A percentile compares a stretch with the other conserved stretches of the same genome.
These are phyloP conservation scores for Pichia kluyveri DNA, from an alignment of 805 yeast genomes.

Conservation along the genomic window DNA sequence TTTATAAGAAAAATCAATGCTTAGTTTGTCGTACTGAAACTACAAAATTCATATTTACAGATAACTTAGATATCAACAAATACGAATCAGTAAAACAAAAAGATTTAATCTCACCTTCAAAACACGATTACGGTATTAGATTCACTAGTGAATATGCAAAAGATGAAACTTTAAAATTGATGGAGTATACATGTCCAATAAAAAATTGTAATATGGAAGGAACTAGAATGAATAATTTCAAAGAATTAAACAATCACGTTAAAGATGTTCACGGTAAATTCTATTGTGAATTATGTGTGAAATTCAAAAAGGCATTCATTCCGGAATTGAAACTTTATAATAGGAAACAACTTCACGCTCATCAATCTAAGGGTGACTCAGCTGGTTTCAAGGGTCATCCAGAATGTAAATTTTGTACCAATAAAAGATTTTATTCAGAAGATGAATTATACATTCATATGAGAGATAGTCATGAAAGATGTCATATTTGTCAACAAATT, in stretches of 20 bases:
- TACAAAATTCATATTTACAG: conserved; percentile 48
- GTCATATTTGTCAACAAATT: conserved; percentile 78
- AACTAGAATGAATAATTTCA: conserved; percentile 37
- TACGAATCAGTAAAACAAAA: conserved; percentile 11
- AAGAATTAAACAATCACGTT: conserved; percentile 56
- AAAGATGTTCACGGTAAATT: conserved; percentile 51
- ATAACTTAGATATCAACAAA: conserved; percentile 33
- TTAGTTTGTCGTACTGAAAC: conserved; percentile 75
- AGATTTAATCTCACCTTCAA: conserved; percentile 9
- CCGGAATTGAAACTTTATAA: conserved; percentile 58
- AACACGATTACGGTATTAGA: conserved; percentile 42
- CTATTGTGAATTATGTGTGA: conserved; percentile 69
- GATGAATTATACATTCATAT: conserved; percentile 81
- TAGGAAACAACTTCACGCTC: conserved; percentile 54
- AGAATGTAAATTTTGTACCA: conserved; percentile 69
- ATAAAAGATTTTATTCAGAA: conserved; percentile 71
- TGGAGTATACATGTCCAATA: conserved; percentile 49
- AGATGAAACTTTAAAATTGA: conserved; percentile 39
- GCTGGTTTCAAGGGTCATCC: conserved; percentile 87
- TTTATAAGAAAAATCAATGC: conserved; percentile 68
- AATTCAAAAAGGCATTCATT: conserved; percentile 70
- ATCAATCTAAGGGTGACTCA: conserved; percentile 65
- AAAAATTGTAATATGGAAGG: conserved; percentile 12
- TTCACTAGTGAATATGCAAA: conserved; percentile 49
- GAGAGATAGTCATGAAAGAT: conserved; percentile 76